phyloP scores from a whole-genome alignment of 2,329 filamentous ascomycete species.

The Claviceps sp. region DNA sequence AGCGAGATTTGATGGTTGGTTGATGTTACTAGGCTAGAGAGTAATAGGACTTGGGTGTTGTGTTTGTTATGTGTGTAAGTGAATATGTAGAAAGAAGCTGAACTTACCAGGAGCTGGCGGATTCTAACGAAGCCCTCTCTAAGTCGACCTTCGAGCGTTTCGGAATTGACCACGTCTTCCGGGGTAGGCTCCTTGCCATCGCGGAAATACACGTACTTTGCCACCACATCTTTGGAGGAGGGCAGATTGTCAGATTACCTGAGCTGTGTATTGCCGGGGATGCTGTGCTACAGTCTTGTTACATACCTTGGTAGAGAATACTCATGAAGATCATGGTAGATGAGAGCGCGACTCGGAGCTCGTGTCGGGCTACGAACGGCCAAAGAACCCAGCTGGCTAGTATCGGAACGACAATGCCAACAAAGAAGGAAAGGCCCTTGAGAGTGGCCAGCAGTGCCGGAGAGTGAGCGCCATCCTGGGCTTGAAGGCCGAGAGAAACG shows the following conservation, averaged over 20 bases:
- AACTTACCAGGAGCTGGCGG: slow-evolving; percentile 35
- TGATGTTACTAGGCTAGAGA: not conserved
- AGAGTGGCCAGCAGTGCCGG: slow-evolving; percentile 29
- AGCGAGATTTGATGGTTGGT: not conserved
- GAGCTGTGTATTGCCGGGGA: not conserved
- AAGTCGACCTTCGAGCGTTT: slow-evolving; percentile 45
- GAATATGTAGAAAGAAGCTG: too few relatives aligned
- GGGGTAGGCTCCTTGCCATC: slow-evolving; percentile 36
- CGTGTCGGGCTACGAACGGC: slow-evolving; percentile 48
- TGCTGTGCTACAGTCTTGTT: not conserved
- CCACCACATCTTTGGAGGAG: slow-evolving; percentile 28
- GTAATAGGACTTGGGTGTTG: not conserved
- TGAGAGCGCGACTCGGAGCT: slow-evolving; percentile 40
- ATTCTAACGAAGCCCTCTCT: slow-evolving; percentile 46
- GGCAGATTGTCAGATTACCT: not conserved
- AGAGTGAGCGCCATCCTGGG: slow-evolving; percentile 18
- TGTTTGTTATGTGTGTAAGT: not conserved
- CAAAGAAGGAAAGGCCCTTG: slow-evolving; percentile 35
- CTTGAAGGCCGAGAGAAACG: slow-evolving; percentile 31
- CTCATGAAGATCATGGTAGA: slow-evolving; percentile 45
- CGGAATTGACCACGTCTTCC: slow-evolving; percentile 37
- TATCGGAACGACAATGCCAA: slow-evolving; percentile 40
- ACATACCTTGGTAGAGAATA: slow-evolving; percentile 38
- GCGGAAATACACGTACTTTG: slow-evolving; percentile 46
- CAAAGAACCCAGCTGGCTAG: slow-evolving; percentile 46